Evolutionary conservation across 305 asterid species (phyloP), one percentile per base, ranked within the genome.

Genomic region (Rubia tinctorum): DNA sequence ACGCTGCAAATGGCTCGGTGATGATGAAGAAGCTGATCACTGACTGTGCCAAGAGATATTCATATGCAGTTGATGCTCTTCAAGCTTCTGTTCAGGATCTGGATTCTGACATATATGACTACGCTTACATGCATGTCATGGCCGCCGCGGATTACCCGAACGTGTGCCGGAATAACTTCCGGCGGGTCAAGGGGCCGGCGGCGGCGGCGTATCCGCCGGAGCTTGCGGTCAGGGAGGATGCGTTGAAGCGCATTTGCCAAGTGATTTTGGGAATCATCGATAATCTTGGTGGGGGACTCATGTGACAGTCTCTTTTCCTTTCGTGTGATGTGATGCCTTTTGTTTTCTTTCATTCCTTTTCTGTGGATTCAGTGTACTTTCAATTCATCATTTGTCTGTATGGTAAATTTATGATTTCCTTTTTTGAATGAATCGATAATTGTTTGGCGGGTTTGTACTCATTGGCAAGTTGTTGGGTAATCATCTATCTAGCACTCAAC

Each of bases 71-170:
- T 7, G 88, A 83, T 37, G 84, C 98, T 2, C 91, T 93, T 1
- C 82, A 71, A 18, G 77, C 80, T 60, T 81, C 96, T 0, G 70
- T 84, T 9, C 87, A 79, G 66, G 92, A 87, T 81, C 66, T 93
- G 89, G 75, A 78, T 42, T 63, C 43, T 0, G 90, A 93, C 23
- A 12, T 77, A 39, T 90, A 85, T 74, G 98, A 91, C n/a, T 91
- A 85, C 63, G 98, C 97, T 6, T 93, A 87, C 81, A 71, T 93
- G 89, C 88, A 90, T 58, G 96, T 90, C 8, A 87, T 86, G 93
- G 98, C 96, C 0, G 98, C 98, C 0, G 84, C 88, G 0, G 98
- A 93, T 78, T 93, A 93, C 49, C 97, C 98, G n/a, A 87, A 83
- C 20, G 86, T 84, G 0, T 93, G 98, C 44, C 95, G 70, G 6